These are phyloP conservation scores for Strigomonas culicis DNA, from an alignment of 208 protist genomes.

Conservation along the genomic window DNA sequence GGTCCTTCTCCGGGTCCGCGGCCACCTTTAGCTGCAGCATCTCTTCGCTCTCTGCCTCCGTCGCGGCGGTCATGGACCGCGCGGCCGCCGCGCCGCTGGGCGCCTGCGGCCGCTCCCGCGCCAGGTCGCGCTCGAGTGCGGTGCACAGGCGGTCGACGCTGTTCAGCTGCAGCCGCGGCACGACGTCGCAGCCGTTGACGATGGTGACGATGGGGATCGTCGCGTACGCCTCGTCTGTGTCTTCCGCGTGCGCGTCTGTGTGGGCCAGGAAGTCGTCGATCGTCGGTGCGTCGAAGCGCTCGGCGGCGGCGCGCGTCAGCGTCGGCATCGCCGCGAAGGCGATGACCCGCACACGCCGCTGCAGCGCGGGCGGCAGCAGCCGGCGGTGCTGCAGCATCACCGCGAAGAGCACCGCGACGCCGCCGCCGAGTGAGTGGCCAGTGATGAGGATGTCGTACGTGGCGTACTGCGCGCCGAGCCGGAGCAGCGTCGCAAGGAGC, in stretches of 20 bases:
- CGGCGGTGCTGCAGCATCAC: conserved; percentile 17
- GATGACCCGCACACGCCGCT: conserved; percentile 39
- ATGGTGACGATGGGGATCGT: conserved; percentile 41
- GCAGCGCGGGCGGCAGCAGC: conserved; percentile 18
- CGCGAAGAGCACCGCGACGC: conserved; percentile 56
- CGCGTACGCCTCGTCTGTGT: not conserved
- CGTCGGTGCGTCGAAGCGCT: conserved; percentile 26
- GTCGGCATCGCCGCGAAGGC: conserved; percentile 62
- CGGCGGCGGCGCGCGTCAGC: conserved; percentile 42
- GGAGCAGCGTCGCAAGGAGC: conserved; percentile 38
- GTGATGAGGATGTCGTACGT: conserved; percentile 60
- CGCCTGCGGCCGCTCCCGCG: not conserved
- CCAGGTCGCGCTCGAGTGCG: conserved; percentile 2
- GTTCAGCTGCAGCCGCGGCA: conserved; percentile 66
- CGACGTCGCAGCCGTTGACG: conserved; percentile 49
- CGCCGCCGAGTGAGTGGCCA: conserved; percentile 70
- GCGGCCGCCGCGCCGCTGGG: not conserved
- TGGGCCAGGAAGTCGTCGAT: not conserved
- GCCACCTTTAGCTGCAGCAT: not conserved
- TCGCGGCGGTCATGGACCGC: too few species aligned
- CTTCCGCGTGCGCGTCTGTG: not conserved
- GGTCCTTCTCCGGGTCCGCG: not conserved
- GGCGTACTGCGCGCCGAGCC: conserved; percentile 26
- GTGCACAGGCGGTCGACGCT: conserved; percentile 43
- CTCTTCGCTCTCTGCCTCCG: not conserved